Conservation (phyloP, 805 yeast species). For the Yamadazyma endophytica region DNA sequence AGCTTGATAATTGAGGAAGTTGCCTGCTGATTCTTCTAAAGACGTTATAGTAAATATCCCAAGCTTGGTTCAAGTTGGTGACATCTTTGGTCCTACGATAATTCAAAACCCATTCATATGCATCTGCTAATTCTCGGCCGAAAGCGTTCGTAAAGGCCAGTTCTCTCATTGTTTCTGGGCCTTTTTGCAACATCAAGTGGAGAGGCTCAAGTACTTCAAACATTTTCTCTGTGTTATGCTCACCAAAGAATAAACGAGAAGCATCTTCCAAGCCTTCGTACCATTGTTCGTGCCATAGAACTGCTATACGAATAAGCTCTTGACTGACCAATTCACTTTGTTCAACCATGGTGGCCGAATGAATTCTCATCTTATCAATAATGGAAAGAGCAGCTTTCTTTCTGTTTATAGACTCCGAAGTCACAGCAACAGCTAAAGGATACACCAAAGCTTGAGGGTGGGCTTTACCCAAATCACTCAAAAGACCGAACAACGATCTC, state of each 20-base stretch:
- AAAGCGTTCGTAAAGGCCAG: slow-evolving; percentile 88
- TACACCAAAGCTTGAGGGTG: slow-evolving; percentile 97
- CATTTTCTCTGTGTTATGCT: slow-evolving; percentile 93
- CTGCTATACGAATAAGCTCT: slow-evolving; percentile 91
- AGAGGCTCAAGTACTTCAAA: slow-evolving; percentile 84
- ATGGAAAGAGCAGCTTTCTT: slow-evolving; percentile 90
- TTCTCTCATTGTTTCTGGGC: slow-evolving; percentile 91
- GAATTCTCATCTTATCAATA: slow-evolving; percentile 87
- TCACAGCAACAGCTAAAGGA: slow-evolving; percentile 93
- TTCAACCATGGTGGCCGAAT: slow-evolving; percentile 77
- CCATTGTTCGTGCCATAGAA: slow-evolving; percentile 97
- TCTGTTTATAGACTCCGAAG: slow-evolving; percentile 85
- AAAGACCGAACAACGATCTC: slow-evolving; percentile 68
- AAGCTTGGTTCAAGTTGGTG: slow-evolving; percentile 89
- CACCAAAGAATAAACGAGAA: slow-evolving; percentile 87
- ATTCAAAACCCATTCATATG: slow-evolving; percentile 88
- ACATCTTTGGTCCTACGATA: slow-evolving; percentile 82
- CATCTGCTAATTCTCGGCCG: slow-evolving; percentile 89
- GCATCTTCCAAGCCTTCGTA: slow-evolving; percentile 97
- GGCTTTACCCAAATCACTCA: slow-evolving; percentile 86
- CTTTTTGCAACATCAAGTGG: slow-evolving; percentile 76
- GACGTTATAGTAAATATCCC: slow-evolving; percentile 95
- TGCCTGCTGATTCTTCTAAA: slow-evolving; percentile 89
- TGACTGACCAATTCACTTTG: slow-evolving; percentile 94
- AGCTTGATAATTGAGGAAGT: slow-evolving; percentile 76